These are phyloP conservation scores for Candida glaebosa DNA, from an alignment of 805 yeast genomes.

Conservation along the genomic window DNA sequence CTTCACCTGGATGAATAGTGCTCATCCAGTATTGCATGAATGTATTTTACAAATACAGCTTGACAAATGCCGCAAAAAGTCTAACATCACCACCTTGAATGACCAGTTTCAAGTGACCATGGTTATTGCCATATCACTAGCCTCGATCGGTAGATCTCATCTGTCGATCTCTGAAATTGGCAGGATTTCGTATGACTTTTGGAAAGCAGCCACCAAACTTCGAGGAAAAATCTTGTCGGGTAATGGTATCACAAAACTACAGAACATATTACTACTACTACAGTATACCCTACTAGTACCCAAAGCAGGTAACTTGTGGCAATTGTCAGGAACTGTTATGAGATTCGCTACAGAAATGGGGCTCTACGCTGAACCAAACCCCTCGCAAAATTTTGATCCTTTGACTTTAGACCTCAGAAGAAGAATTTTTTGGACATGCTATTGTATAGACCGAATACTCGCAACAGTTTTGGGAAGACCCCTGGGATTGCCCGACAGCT, in stretches of 20 bases:
- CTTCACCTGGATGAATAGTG: conserved; percentile 12
- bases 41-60: conserved; percentile 8
- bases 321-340: conserved; percentile 13
- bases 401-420: conserved; percentile 9
- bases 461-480: conserved; percentile 12
- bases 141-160: conserved; percentile 10
- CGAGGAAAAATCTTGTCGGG: conserved; percentile 6
- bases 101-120: conserved; percentile 11
- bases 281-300: conserved; percentile 13
- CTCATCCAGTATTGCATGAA: conserved; percentile 13
- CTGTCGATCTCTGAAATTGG: conserved; percentile 13
- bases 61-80: conserved; percentile 7
- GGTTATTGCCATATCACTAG: conserved; percentile 12
- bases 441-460: conserved; percentile 11
- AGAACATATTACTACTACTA: conserved; percentile 9
- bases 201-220: conserved; percentile 11
- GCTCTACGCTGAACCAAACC: conserved; percentile 10
- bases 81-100: conserved; percentile 7
- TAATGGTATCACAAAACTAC: conserved; percentile 10
- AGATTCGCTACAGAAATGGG: conserved; percentile 14
- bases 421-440: conserved; percentile 13
- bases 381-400: conserved; percentile 10
- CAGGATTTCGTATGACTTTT: conserved; percentile 10
- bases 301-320: conserved; percentile 13
- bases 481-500: conserved; percentile 10